Evolutionary conservation across 305 asterid species (phyloP), one percentile per base, ranked within the genome.

Genomic region (Solanum hybrid): DNA sequence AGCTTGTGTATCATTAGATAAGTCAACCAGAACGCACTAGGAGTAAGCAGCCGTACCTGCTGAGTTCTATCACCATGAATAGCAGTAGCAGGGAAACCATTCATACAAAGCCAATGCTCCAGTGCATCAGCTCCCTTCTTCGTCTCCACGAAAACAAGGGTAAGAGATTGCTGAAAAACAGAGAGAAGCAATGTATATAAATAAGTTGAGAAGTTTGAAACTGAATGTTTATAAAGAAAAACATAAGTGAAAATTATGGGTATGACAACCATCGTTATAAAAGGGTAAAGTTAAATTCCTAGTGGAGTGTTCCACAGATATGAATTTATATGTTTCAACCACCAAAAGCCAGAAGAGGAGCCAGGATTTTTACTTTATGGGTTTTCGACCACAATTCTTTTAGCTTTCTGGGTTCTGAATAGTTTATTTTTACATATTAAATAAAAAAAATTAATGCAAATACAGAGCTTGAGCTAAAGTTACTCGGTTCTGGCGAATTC

Each of bases 41-140:
- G 73, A 10, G 35, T 82, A 17, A 27, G 73, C 87, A 46, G 2
- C 73, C 20, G 7, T 46, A 94, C 96, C 94, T 93, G 96, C 78
- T 94, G 96, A 29, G 93, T 94, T 91, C 96, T 91, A 88, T 94
- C 95, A 73, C 96, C 96, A 79, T 94, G 96, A 88, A 94, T 94
- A 60, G 96, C 91, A 88, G 96, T 91, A 92, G 95, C 96, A 22
- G 95, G 95, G 86, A 94, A 94, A 71, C 93, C 92, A 87, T 94
- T 94, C 42, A 91, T 88, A 87, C 92, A 92, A 66, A 94, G 93
- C 96, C 95, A 94, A 90, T 94, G 94, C 88, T 94, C 96, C 64
- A 94, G 92, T 31, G 96, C 90, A 89, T 94, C 96, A 24, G 96
- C 96, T 24, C 96, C 96, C 88, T 93, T 93, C 90, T 93, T 94